Evolutionary conservation across 2,329 filamentous ascomycete genomes (phyloP), one percentile per base, ranked within the genome.

Genomic region (Ceratocystiopsis brevicomis): DNA sequence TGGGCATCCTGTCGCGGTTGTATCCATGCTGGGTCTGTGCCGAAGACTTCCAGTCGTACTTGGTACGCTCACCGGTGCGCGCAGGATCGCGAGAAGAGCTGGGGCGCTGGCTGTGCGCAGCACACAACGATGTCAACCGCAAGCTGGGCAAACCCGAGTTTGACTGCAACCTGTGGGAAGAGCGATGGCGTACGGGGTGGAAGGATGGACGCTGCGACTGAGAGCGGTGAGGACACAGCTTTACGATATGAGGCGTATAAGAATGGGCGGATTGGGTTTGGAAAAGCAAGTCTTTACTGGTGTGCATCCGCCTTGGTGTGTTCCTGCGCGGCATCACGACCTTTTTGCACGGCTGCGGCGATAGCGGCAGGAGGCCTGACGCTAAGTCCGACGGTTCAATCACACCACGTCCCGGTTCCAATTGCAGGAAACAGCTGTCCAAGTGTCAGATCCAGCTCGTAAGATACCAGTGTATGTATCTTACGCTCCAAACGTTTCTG

Each of bases 11-110:
- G 58, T 78, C 82, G 21, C 81, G 80, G 51, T 62, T 96, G 17
- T 98, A 98, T 56, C 90, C 90, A 4, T 98, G 90, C 66, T 94
- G 87, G 85, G 73, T 81, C 3, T 98, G 90, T 60, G 90, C 87
- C 33, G 81, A 88, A 47, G 88, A 96, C 57, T 95, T 98, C 59
- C 80, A 80, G 58, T 59, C 58, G 0, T 96, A 88, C 70, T 78
- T 96, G 65, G 68, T 66, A 48, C 69, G 71, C 49, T 81, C 87
- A 50, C 72, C 73, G 55, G 77, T 88, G 36, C 59, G 59, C 48
- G 64, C 72, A 10, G 64, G 61, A 36, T 72, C 68, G 50, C 62
- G 75, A 35, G 71, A 76, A 45, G 80, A 85, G 52, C 85, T 90
- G 59, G 83, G 82, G 19, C 66, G 66, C 47, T 92, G 84, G 84